Conservation (phyloP, 208 protist genomes). For the Trypanosoma conorhini region DNA sequence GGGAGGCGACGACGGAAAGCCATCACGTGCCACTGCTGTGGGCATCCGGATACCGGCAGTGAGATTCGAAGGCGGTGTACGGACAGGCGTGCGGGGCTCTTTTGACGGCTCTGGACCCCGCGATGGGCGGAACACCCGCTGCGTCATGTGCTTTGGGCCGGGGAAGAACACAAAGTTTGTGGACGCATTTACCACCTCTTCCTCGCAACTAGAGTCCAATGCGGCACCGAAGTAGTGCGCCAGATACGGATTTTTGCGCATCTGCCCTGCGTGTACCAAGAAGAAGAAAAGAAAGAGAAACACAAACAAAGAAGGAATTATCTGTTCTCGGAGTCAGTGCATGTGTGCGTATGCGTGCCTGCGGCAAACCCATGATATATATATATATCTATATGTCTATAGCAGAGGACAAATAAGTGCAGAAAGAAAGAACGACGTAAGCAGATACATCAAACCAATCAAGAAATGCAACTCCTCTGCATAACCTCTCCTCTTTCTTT, state of each 20-base stretch:
- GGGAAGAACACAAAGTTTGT: constrained; percentile 54
- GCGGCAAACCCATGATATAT: background rate
- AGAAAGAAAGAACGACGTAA: constrained; percentile 1
- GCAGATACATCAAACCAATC: constrained; percentile 12
- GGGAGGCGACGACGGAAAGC: constrained; percentile 4
- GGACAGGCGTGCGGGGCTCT: background rate
- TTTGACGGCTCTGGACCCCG: background rate
- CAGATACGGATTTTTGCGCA: constrained; percentile 75
- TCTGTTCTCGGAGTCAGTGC: background rate
- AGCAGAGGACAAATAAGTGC: background rate
- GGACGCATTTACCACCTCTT: constrained; percentile 39
- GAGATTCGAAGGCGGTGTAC: constrained; percentile 12
- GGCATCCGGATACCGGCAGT: background rate
- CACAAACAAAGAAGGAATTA: constrained; percentile 18
- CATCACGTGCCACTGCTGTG: background rate
- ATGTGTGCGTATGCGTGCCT: background rate
- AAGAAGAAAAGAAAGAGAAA: constrained; percentile 20
- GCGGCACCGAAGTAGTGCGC: constrained; percentile 62
- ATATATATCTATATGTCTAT: background rate
- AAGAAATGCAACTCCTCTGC: background rate
- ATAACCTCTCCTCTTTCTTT: background rate
- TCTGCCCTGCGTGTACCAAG: constrained; percentile 25
- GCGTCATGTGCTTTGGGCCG: constrained; percentile 59
- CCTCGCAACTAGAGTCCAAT: constrained; percentile 30
- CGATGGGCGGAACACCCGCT: constrained; percentile 58